Conservation (phyloP, 441 rosid species). For the Adansonia rubrostipa region DNA sequence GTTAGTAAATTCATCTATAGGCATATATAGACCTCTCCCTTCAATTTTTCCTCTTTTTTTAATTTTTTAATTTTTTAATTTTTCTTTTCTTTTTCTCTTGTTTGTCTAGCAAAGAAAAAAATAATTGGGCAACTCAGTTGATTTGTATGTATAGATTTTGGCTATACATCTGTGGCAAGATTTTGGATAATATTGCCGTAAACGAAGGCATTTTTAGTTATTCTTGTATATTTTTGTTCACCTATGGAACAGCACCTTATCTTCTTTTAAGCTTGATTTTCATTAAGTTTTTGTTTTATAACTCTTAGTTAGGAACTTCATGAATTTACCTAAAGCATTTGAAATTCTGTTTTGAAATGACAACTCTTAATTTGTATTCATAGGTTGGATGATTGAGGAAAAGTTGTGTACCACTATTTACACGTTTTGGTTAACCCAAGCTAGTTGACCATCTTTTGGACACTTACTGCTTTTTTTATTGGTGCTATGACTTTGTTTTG, state of each 20-base stretch:
- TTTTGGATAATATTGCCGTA: background rate
- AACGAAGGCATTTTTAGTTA: background rate
- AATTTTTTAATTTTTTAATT: no score
- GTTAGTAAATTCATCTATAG: no score
- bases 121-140: no score
- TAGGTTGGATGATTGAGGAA: slow-evolving; percentile 24
- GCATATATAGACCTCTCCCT: no score
- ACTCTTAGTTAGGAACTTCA: background rate
- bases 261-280: background rate
- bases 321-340: background rate
- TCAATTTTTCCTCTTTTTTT: no score
- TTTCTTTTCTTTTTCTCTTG: no score
- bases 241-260: background rate
- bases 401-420: slow-evolving; percentile 6
- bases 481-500: background rate
- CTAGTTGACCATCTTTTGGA: background rate
- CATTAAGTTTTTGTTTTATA: background rate
- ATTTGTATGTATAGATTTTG: background rate
- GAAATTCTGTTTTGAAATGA: background rate
- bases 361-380: slow-evolving; percentile 23
- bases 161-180: background rate
- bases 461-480: background rate
- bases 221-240: background rate
- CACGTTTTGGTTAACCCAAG: slow-evolving; percentile 15
- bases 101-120: no score